Base-by-base conservation (phyloP, 73 alveolate species). In the Paraurostyla sp. region DNA sequence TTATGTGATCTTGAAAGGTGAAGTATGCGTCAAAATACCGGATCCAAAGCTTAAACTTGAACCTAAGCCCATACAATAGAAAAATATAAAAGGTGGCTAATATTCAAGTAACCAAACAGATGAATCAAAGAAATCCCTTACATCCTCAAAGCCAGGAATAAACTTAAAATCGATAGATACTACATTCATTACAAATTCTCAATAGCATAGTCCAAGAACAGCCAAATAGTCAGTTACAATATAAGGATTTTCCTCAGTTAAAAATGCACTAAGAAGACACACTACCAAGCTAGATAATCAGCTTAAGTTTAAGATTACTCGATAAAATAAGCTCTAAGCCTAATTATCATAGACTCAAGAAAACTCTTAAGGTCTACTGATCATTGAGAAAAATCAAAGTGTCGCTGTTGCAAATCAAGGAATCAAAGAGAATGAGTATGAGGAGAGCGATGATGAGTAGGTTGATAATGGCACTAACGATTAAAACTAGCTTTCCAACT, bases 1-100 rank as follows among this genome's bases (percentile, higher is more conserved):
- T 82, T 90, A 78, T 85, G 76, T 93, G 45, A 78, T 93, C 42
- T 59, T 93, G 71, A 90, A 85, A 71, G 97, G 97, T 65, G 92
- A 93, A 65, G 94, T 93, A 0, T 88, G 88, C 50, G 92, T 91
- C 25, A 82, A 85, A 20, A 90, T 93, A 32, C 97, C 97, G 0
- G 93, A 93, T 93, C 96, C 93, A 69, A 88, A 90, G 71, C 91
- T 76, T 43, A 93, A 90, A 16, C 51, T 69, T 23, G 82, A 65
- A 2, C 82, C 82, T 40, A n/a, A n/a, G n/a, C 58, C 90, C 65
- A 89, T 88, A 83, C 52, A 89, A 92, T 78, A 63, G 85, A 80
- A 18, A 40, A 38, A 35, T 30, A 16, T 38, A 18, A 38, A 25
- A 59, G 49, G 11, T 25, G 49, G 6, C 11, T n/a, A 7, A 22